Base-by-base conservation (phyloP, 192 early-diverging fungal species). In the Kappamyces sp. region DNA sequence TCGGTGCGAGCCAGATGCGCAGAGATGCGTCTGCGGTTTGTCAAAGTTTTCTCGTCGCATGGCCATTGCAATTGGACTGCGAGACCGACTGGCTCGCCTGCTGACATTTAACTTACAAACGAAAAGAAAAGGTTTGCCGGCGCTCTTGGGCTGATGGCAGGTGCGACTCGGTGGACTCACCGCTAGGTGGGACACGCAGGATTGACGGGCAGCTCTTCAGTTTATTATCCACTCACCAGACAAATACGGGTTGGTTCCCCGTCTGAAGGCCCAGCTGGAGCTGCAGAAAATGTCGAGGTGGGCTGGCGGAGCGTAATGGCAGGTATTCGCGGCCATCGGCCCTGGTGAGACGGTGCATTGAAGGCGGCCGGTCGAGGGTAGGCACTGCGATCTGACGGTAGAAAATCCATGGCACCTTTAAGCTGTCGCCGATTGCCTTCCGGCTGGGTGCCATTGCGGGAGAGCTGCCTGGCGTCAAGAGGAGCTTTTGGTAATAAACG, bases 401-500 rank as follows among this genome's bases (percentile, higher is more conserved):
- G 72, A 69, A 69, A 42, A 49, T 62, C 53, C 64, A 75, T 34
- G 55, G 63, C 3, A 69, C 62, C 35, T 76, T 71, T 63, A 79
- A 73, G 61, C 49, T 79, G 36, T 73, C 71, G 38, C 69, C 69
- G 37, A 76, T 75, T 40, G 66, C 72, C 33, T 79, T 79, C 49
- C 38, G 77, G 32, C 64, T 72, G 23, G 62, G 61, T 41, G 77
- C 77, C 3, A 44, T 76, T 15, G 74, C 74, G 15, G 77, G 77
- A 36, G 68, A 73, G 59, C 55, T 79, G 35, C 77, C 77, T 0
- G 77, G 77, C 37, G 77, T 79, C 10, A 67, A 61, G 41, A 79
- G 73, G 59, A 58, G 50, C 36, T 48, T 50, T 7, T 79, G 77
- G 77, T 77, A 63, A 68, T 58, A 58, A 23, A 23, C 23, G 23